Conservation (phyloP, 495 filamentous ascomycete genomes). For the Cairneyella variabilis region DNA sequence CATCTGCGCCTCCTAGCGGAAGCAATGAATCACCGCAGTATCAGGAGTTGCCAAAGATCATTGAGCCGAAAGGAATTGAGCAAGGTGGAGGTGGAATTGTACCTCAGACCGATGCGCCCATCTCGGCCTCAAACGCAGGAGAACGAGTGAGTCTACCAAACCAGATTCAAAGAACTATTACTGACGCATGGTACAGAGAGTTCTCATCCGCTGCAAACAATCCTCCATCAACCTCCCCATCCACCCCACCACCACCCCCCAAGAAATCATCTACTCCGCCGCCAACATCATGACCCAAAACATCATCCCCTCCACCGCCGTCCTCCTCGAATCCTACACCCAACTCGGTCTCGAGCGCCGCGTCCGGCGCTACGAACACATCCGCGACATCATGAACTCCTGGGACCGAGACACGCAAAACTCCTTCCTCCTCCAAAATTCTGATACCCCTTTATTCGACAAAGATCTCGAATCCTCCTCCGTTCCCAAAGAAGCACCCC, state of each 20-base stretch:
- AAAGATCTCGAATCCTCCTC: constrained; percentile 43
- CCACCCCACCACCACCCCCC: constrained; percentile 66
- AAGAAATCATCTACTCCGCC: constrained; percentile 64
- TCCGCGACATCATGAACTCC: constrained; percentile 87
- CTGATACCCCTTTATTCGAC: constrained; percentile 29
- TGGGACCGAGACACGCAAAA: constrained; percentile 82
- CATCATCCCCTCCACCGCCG: constrained; percentile 55
- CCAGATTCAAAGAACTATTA: neutral
- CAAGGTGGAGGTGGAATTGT: constrained; percentile 36
- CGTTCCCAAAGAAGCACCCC: constrained; percentile 55
- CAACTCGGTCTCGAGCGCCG: constrained; percentile 78
- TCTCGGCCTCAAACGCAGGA: constrained; percentile 79
- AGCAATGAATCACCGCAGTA: neutral
- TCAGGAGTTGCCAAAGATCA: neutral
- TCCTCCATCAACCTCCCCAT: constrained; percentile 60
- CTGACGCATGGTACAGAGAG: constrained; percentile 38
- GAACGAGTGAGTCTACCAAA: constrained; percentile 52
- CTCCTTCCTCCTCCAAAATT: constrained; percentile 52
- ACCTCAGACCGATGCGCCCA: constrained; percentile 72
- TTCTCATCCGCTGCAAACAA: constrained; percentile 64
- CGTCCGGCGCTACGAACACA: constrained; percentile 79
- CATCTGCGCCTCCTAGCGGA: neutral
- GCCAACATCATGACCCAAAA: constrained; percentile 48
- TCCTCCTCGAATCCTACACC: constrained; percentile 72
- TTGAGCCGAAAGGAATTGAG: constrained; percentile 16